A percentile compares a stretch with the other conserved stretches of the same genome.
Conservation (phyloP, 352 stramenopile genomes). For the Phytophthora pinifolia region DNA sequence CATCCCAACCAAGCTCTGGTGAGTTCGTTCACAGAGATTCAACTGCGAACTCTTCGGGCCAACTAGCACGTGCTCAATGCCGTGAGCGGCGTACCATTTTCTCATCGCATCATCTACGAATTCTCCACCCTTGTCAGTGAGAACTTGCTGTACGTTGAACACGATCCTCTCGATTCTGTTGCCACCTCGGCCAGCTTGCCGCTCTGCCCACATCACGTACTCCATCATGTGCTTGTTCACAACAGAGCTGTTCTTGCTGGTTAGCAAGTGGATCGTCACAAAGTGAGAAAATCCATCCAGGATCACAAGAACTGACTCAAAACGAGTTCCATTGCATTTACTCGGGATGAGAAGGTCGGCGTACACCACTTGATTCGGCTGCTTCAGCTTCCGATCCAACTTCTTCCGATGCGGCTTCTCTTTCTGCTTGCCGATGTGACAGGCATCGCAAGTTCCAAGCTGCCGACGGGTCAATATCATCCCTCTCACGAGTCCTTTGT, state of each 20-base stretch:
- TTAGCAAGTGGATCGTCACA: neutral
- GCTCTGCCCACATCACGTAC: neutral
- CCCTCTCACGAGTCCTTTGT: neutral
- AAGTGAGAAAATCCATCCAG: neutral
- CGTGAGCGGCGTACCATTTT: neutral
- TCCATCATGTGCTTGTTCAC: neutral
- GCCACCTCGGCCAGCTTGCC: neutral
- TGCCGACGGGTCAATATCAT: neutral
- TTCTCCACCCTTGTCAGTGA: slow-evolving; percentile 1
- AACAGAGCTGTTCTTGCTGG: neutral
- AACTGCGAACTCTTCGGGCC: neutral
- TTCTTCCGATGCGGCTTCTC: neutral
- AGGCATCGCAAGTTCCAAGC: neutral
- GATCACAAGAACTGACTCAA: neutral
- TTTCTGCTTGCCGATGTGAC: neutral
- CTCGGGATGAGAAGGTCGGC: neutral
- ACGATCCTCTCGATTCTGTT: too few species aligned
- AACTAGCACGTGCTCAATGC: neutral
- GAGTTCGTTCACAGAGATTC: neutral
- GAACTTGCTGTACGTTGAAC: neutral
- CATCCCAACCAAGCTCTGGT: neutral
- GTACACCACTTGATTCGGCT: neutral
- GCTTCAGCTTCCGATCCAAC: neutral
- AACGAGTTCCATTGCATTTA: neutral
- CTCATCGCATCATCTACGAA: neutral